Evolutionary conservation across 805 yeast genomes (phyloP).

Genomic region (Saccharomycopsis selenospora): DNA sequence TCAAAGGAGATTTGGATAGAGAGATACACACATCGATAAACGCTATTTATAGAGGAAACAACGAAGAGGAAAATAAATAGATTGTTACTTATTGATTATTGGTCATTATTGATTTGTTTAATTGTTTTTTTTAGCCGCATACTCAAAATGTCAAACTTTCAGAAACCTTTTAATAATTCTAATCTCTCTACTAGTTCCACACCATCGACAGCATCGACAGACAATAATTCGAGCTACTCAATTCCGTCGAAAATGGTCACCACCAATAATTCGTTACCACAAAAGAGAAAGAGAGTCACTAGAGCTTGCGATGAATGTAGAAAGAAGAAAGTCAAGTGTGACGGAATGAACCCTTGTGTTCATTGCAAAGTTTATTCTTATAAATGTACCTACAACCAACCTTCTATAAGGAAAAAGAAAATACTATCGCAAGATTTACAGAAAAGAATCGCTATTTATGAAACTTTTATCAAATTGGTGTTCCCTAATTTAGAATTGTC

Average conservation of each 20-base stretch:
- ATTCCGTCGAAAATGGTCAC: slow-evolving; percentile 1
- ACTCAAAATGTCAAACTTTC: no score
- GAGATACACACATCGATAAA: no score
- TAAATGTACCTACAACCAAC: slow-evolving; percentile 79
- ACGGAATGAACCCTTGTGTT: slow-evolving; percentile 70
- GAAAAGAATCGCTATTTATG: slow-evolving; percentile 26
- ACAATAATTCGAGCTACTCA: no score
- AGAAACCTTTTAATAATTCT: no score
- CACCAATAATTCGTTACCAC: slow-evolving; percentile 16
- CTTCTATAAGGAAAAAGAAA: slow-evolving; percentile 46
- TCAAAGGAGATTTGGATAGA: no score
- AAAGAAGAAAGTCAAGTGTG: slow-evolving; percentile 71
- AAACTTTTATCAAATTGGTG: slow-evolving; percentile 29
- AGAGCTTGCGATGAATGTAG: slow-evolving; percentile 75
- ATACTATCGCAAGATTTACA: slow-evolving; percentile 19
- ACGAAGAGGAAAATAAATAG: no score
- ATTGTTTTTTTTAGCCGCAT: no score
- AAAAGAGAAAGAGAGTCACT: slow-evolving; percentile 57
- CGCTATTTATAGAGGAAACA: no score
- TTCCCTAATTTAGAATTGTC: slow-evolving; percentile 35
- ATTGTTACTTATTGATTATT: no score
- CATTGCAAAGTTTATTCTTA: slow-evolving; percentile 84
- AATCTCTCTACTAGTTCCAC: no score
- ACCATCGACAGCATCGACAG: no score
- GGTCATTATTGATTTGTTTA: no score